Base-by-base conservation (phyloP, 805 yeast genomes). In the Ogataea thermomethanolica region DNA sequence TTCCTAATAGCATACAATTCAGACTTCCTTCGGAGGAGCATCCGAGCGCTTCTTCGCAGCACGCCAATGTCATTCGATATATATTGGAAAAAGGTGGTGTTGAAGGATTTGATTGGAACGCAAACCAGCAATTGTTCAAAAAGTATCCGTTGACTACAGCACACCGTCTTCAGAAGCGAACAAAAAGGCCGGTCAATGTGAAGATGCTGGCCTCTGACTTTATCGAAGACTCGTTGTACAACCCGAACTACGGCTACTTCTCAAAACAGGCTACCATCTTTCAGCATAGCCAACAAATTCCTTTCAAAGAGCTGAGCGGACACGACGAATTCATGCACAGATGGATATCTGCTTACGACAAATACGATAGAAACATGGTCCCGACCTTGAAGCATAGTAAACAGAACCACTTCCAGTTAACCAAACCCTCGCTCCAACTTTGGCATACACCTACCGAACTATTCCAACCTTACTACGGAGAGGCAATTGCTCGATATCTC, bases 391-490 rank as follows among this genome's bases (percentile, higher is more conserved):
- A 45, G 8, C 56, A 54, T 41, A 35, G 50, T 24, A 35, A 41
- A 29, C 45, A 45, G 41, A 49, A 44, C 17, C 51, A 45, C 15
- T 51, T 49, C 43, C 56, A 53, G 33, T 43, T 44, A 37, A 51
- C 51, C 32, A 61, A 66, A 37, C 67, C 67, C 4, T 71, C 80
- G 1, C 48, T 78, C 11, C 95, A 87, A 60, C 61, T 85, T 33
- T 87, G 95, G 95, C 95, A 87, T 56, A 87, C 95, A 0, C 95
- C 95, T 1, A 83, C 93, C 0, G 95, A 88, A 59, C 66, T 87
- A 32, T 87, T 87, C 62, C 80, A 80, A 46, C 95, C 96, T 0
- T 80, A 70, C 51, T 87, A 88, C 53, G 95, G 95, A 10, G 85
- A 84, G 58, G 88, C 95, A 0, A 65, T 91, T 41, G 96, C 96